Base-by-base conservation (phyloP, 2,329 filamentous ascomycete species). In the Pseudocercospora cruenta region DNA sequence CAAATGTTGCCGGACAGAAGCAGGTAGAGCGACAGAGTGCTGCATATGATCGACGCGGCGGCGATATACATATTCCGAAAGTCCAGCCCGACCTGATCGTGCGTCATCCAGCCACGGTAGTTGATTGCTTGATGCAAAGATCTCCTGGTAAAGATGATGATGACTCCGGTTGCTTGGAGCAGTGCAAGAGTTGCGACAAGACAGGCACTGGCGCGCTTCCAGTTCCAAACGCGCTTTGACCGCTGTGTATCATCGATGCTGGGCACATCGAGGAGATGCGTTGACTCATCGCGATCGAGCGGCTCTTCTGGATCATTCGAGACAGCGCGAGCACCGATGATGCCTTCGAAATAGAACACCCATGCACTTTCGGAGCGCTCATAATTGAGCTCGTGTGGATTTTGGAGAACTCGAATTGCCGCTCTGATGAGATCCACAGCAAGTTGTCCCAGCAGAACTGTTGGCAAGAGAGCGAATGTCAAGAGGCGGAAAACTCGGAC, bases 401-500 rank as follows among this genome's bases (percentile, higher is more conserved):
- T 58, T 31, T 53, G 54, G 14, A 64, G 62, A 3, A 58, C 16
- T 19, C 62, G 36, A 14, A 64, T 21, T 14, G 47, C 21, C 7
- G 55, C 43, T 12, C 36, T 39, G 19, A 59, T 7, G 24, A 59
- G 19, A 24, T 64, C 62, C 24, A 64, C 31, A 26, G 36, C 39
- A n/a, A 64, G n/a, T 12, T 58, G 62, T 3, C 36, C 55, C 1
- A 59, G 24, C 24, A 59, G 10, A 4, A 59, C 26, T 22, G 62
- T 58, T 22, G 62, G 62, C 3, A 64, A 28, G 54, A 64, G 45
- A 6, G 55, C 28, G 22, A 57, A 64, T n/a, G 39, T 53, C n/a
- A 64, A 5, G 14, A 64, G 16, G 0, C 62, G 62, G 39, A 59
- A 64, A 43, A 64, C 21, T 24, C 51, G 53, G 4, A 49, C 19